Base-by-base conservation (phyloP, 1,139 yeast genomes). In the Sugiyamaella pinicola region DNA sequence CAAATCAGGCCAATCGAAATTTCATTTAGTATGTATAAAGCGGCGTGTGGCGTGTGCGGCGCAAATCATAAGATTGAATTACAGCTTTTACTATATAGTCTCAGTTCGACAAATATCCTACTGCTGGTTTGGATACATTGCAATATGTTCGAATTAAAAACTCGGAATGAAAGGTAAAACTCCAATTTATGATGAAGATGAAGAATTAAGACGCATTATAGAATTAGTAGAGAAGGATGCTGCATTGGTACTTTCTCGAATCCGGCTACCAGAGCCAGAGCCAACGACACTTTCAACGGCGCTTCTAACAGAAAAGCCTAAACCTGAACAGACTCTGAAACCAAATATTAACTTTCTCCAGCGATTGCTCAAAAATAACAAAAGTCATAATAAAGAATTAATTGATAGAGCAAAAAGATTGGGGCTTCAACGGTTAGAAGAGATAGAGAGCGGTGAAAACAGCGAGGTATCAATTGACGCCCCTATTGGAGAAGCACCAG, bases 211-310 rank as follows among this genome's bases (percentile, higher is more conserved):
- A 29, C 48, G 55, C 28, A 53, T 58, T 31, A 51, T 58, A 1
- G 53, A 53, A 6, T 47, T 58, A 28, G 39, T 58, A 26, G 58
- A 56, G 43, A 44, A 44, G 15, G 61, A 58, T 38, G 29, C 22
- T 37, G 3, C 17, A 38, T n/a, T 4, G 24, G 28, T 35, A 4
- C 39, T 5, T 35, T 18, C 37, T 15, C 24, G 17, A 17, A 26
- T 26, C 31, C 10, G 8, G n/a, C n/a, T n/a, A n/a, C n/a, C n/a
- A n/a, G n/a, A n/a, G n/a, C n/a, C n/a, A n/a, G n/a, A n/a, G n/a
- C n/a, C n/a, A n/a, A n/a, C n/a, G n/a, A n/a, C n/a, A n/a, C n/a
- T n/a, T n/a, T n/a, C n/a, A n/a, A n/a, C n/a, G n/a, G n/a, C n/a
- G n/a, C n/a, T n/a, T n/a, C 9, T 24, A 9, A 24, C 28, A 9